Percentiles rank a stretch among this genome's conserved stretches.
These are phyloP conservation scores for Chalciporus piperatus DNA, from an alignment of 768 basidiomycete genomes.

Conservation along the genomic window DNA sequence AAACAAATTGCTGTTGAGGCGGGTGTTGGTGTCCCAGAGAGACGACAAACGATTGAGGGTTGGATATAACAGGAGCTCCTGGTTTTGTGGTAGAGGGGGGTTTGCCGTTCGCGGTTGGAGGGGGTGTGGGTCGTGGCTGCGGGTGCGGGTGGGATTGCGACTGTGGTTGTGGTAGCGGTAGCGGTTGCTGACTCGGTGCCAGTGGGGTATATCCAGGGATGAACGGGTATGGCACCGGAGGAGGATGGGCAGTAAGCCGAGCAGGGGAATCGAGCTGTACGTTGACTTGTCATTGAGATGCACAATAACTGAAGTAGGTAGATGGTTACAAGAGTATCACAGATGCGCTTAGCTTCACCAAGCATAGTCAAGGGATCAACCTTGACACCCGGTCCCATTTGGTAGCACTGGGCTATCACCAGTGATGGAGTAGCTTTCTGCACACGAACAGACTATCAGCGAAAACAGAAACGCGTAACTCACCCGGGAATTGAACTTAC, in stretches of 20 bases:
- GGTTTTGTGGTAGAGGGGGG: conserved; percentile 30
- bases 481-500: conserved; percentile 43
- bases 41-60: conserved; percentile 71
- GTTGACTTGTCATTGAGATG: conserved; percentile 11
- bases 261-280: conserved; percentile 70
- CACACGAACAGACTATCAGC: conserved; percentile 9
- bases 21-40: conserved; percentile 57
- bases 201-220: conserved; percentile 39
- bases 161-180: conserved; percentile 37
- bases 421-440: conserved; percentile 59
- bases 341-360: conserved; percentile 71
- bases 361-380: conserved; percentile 75
- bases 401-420: conserved; percentile 79
- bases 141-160: background rate
- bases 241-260: conserved; percentile 63
- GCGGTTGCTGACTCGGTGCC: conserved; percentile 20
- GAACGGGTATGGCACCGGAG: conserved; percentile 54
- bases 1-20: conserved; percentile 43
- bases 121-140: conserved; percentile 37
- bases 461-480: conserved; percentile 2
- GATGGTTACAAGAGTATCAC: conserved; percentile 64
- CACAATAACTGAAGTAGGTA: background rate
- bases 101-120: conserved; percentile 35
- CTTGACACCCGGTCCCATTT: conserved; percentile 64
- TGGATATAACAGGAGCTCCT: conserved; percentile 56